phyloP scores from a whole-genome alignment of 768 basidiomycete species.

The Mycena vulgaris region DNA sequence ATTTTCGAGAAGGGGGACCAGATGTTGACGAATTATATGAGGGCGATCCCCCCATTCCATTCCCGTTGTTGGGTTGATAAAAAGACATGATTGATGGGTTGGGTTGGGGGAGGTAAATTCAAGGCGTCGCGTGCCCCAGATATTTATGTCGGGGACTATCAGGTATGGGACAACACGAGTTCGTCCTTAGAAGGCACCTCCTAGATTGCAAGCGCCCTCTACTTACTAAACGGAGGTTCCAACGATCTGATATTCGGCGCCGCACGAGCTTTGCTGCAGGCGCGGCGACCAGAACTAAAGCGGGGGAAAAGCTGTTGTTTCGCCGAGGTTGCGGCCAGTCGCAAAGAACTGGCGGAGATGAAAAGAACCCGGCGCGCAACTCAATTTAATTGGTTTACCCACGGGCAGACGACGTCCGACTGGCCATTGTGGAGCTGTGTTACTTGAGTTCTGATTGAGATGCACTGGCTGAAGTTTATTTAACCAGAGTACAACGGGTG shows the following conservation, averaged over 20 bases:
- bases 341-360: conserved; percentile 20
- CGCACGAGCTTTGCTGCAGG: not conserved
- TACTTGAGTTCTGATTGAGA: conserved; percentile 6
- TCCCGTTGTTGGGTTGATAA: not conserved
- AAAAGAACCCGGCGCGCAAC: not conserved
- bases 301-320: not conserved
- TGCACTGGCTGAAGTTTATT: conserved; percentile 2
- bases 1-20: conserved; percentile 2
- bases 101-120: not conserved
- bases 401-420: not conserved
- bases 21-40: not conserved
- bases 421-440: conserved; percentile 7
- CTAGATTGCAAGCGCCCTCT: conserved; percentile 11
- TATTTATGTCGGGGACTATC: conserved; percentile 25
- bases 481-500: not conserved
- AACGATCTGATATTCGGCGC: conserved; percentile 7
- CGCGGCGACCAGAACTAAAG: conserved; percentile 10
- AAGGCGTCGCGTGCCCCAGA: not conserved
- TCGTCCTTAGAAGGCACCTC: not conserved
- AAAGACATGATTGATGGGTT: conserved; percentile 15
- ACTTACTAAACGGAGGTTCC: too few species aligned
- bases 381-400: not conserved
- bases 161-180: conserved; percentile 18
- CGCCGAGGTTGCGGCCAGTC: not conserved
- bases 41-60: not conserved